These are phyloP conservation scores for Septoria linicola DNA, from an alignment of 2,329 filamentous ascomycete genomes.

Conservation along the genomic window DNA sequence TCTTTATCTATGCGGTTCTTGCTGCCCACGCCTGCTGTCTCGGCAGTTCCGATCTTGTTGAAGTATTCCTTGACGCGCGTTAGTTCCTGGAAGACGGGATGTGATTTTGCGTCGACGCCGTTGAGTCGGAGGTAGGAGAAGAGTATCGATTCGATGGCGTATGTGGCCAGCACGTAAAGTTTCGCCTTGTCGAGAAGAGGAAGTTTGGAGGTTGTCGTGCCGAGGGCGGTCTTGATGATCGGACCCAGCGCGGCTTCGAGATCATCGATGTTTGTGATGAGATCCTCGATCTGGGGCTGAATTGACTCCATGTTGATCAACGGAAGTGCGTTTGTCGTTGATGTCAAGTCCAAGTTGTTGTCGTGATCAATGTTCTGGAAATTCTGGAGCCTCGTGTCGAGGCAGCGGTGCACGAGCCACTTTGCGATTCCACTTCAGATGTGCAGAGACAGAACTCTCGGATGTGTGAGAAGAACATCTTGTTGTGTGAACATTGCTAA, in stretches of 20 bases:
- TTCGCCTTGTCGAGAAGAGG: slow-evolving; percentile 95
- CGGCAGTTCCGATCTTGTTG: slow-evolving; percentile 78
- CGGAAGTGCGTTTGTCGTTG: neutral
- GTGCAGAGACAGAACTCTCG: neutral
- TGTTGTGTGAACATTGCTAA: too few relatives aligned
- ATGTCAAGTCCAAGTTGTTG: slow-evolving; percentile 4
- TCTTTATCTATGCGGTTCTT: slow-evolving; percentile 67
- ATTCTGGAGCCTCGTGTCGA: slow-evolving; percentile 16
- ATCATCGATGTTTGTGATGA: slow-evolving; percentile 70
- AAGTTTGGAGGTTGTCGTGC: slow-evolving; percentile 70
- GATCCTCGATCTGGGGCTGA: slow-evolving; percentile 66
- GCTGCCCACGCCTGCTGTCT: slow-evolving; percentile 45
- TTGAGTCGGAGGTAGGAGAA: slow-evolving; percentile 81
- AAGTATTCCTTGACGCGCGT: slow-evolving; percentile 88
- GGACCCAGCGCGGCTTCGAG: slow-evolving; percentile 73
- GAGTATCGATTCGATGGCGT: slow-evolving; percentile 84
- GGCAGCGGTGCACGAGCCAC: neutral
- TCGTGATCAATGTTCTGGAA: neutral
- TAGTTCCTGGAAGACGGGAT: slow-evolving; percentile 82
- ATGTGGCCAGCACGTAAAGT: slow-evolving; percentile 82
- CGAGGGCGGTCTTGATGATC: slow-evolving; percentile 64
- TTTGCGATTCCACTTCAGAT: neutral
- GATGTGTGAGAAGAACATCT: neutral
- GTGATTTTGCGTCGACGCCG: slow-evolving; percentile 76
- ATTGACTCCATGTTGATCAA: slow-evolving; percentile 55